Evolutionary conservation across 495 filamentous ascomycete genomes (phyloP), one percentile per base, ranked within the genome.

Genomic region (Penicillium desertorum): DNA sequence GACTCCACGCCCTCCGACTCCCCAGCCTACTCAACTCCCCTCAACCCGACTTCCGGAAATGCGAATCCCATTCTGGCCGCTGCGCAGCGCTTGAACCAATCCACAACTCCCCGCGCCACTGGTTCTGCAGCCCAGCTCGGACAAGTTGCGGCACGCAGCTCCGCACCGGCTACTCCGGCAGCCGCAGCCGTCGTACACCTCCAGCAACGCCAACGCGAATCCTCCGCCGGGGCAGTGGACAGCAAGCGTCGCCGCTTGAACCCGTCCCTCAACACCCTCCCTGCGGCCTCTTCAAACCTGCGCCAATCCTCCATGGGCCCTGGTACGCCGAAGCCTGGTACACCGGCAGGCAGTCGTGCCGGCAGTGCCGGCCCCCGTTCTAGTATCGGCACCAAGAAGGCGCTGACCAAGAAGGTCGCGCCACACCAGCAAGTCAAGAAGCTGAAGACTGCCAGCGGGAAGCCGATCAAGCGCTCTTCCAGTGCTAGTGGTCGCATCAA

Each of bases 271-370:
- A 83, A 86, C 20, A 83, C 79, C 12, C 70, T 92, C 3, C 88
- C 90, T 0, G 69, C 80, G 1, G 81, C 87, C 3, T 87, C 89
- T 0, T 92, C 90, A 45, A 84, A 82, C 30, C 81, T 96, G 4
- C 85, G 92, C 0, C 91, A 96, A 68, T 84, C 88, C 0, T 96
- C 91, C 3, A 71, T 92, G 5, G 90, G 91, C 3, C 92, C 90
- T 1, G 88, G 88, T 8, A 96, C 91, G 3, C 91, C 92, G n/a
- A 94, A 94, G 71, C 81, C 82, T 3, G 83, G 82, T 1, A 87
- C 88, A 14, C 87, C 88, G 6, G 76, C 75, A 10, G 64, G 75
- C 11, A 82, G 78, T 46, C 81, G 89, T 29, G 87, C 86, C 2
- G 89, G 89, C 27, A 91, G 88, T 65, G 87, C 81, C 2, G 88